These are phyloP conservation scores for Russula emetica DNA, from an alignment of 768 basidiomycete species.

Conservation along the genomic window DNA sequence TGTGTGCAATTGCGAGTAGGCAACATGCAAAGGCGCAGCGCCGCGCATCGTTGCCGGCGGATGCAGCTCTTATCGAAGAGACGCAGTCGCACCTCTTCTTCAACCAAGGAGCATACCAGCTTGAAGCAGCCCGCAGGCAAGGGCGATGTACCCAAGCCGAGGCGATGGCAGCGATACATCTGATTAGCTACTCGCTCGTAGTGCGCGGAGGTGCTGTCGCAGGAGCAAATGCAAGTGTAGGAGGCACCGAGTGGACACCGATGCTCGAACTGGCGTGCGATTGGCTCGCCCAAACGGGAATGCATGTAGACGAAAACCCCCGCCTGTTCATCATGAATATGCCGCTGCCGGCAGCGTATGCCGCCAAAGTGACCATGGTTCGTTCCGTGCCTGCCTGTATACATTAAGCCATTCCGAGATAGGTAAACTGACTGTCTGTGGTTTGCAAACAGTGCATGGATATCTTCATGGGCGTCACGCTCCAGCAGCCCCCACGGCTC, in stretches of 20 bases:
- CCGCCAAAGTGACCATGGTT: conserved; percentile 71
- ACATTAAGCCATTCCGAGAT: not conserved
- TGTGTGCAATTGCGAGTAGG: conserved; percentile 27
- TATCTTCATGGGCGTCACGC: conserved; percentile 62
- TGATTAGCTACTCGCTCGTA: conserved; percentile 62
- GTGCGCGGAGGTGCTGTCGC: conserved; percentile 40
- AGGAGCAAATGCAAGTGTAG: conserved; percentile 38
- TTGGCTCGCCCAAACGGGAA: conserved; percentile 67
- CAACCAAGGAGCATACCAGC: conserved; percentile 24
- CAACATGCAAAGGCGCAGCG: conserved; percentile 24
- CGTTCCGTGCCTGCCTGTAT: conserved; percentile 35
- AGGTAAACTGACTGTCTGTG: not conserved
- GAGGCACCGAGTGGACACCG: conserved; percentile 62
- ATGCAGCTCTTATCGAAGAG: conserved; percentile 14
- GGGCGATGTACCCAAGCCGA: conserved; percentile 49
- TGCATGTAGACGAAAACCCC: conserved; percentile 62
- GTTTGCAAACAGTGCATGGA: conserved; percentile 62
- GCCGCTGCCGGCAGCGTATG: conserved; percentile 49
- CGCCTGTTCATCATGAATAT: conserved; percentile 54
- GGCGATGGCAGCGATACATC: conserved; percentile 73
- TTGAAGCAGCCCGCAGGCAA: conserved; percentile 26
- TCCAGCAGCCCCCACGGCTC: conserved; percentile 59
- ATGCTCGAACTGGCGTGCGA: conserved; percentile 69
- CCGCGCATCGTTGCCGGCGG: conserved; percentile 10
- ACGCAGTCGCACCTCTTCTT: conserved; percentile 26